Evolutionary conservation across 2,329 filamentous ascomycete species (phyloP).

Genomic region (Blumeria hordei): DNA sequence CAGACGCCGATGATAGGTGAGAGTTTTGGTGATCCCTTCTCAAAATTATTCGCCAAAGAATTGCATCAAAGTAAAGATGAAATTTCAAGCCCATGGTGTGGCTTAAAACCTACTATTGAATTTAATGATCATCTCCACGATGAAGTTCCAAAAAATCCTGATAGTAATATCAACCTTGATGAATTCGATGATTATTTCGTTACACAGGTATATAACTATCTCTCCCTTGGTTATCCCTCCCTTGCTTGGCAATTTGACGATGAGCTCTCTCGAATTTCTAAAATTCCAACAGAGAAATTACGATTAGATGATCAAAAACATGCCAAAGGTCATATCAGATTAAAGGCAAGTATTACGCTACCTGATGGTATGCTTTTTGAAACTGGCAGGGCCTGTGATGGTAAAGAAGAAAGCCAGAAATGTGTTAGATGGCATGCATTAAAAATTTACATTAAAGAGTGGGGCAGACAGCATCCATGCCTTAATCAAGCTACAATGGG

Average conservation of each 20-base stretch:
- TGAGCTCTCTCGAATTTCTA: conserved; percentile 62
- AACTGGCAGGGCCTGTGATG: background rate
- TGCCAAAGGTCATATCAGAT: conserved; percentile 50
- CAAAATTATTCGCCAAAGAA: conserved; percentile 9
- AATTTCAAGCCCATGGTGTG: conserved; percentile 3
- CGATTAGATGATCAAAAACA: conserved; percentile 42
- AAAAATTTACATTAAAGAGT: conserved; percentile 63
- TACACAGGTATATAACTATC: conserved; percentile 91
- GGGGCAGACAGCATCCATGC: conserved; percentile 67
- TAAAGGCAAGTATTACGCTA: conserved; percentile 17
- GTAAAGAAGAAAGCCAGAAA: conserved; percentile 12
- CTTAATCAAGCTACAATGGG: conserved; percentile 30
- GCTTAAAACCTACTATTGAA: conserved; percentile 14
- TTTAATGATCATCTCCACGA: conserved; percentile 12
- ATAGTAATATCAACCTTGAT: conserved; percentile 5
- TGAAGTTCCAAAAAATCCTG: conserved; percentile 4
- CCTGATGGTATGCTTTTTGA: conserved; percentile 11
- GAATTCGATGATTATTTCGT: conserved; percentile 58
- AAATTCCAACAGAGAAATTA: conserved; percentile 43
- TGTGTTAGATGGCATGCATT: conserved; percentile 68
- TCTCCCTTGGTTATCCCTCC: conserved; percentile 76
- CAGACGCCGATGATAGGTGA: conserved; percentile 16
- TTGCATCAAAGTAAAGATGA: background rate
- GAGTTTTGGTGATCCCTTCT: conserved; percentile 14
- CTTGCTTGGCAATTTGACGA: conserved; percentile 63